A percentile compares a stretch with the other conserved stretches of the same genome.
Conservation (phyloP, 148 eudicot genomes). For the Vaccinium darrowii region DNA sequence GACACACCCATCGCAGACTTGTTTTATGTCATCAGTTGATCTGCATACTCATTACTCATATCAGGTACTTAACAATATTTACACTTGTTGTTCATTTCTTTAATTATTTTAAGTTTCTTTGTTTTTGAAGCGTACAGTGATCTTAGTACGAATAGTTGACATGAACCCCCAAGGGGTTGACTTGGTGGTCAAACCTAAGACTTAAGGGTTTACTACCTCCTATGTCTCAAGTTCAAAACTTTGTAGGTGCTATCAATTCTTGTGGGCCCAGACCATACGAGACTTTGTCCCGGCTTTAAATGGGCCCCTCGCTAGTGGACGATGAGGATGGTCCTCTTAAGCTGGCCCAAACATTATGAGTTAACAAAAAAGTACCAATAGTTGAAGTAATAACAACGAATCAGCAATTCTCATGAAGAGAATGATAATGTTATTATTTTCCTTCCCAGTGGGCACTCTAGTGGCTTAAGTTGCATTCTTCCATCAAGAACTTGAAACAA, state of each 20-base stretch:
- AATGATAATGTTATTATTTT: background rate
- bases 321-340: background rate
- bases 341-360: background rate
- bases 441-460: background rate
- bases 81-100: background rate
- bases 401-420: background rate
- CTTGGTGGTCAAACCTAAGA: background rate
- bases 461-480: background rate
- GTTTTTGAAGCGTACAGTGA: background rate
- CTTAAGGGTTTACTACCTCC: background rate
- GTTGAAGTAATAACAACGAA: background rate
- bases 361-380: background rate
- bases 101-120: background rate
- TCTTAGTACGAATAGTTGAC: background rate
- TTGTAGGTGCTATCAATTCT: background rate
- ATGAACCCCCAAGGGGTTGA: background rate
- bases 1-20: constrained; percentile 99
- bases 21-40: constrained; percentile 99
- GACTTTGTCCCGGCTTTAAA: background rate
- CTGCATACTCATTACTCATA: constrained; percentile 98
- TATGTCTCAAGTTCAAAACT: background rate
- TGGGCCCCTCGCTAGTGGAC: background rate
- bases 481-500: background rate
- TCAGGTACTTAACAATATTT: constrained; percentile 55
- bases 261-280: background rate